Evolutionary conservation across 1,139 yeast species (phyloP).

Genomic region (Arxiozyma slooffiae): DNA sequence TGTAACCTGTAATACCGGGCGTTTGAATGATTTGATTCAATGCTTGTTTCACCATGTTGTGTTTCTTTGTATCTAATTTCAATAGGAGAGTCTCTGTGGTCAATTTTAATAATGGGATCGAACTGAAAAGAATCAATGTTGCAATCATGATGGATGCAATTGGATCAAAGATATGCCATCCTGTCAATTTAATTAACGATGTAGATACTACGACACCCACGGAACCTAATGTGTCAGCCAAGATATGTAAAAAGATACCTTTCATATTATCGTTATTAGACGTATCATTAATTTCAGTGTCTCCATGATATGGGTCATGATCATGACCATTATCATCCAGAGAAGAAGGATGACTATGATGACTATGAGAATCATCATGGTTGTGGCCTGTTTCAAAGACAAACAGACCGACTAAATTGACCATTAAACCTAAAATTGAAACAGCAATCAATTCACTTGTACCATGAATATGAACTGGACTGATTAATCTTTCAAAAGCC

Average conservation of each 20-base stretch:
- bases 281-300: slow-evolving; percentile 23
- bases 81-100: slow-evolving; percentile 69
- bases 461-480: slow-evolving; percentile 68
- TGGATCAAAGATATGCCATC: slow-evolving; percentile 69
- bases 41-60: slow-evolving; percentile 50
- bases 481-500: slow-evolving; percentile 67
- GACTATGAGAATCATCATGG: not conserved
- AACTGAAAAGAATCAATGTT: slow-evolving; percentile 63
- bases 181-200: slow-evolving; percentile 46
- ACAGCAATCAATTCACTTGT: slow-evolving; percentile 84
- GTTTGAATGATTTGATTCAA: slow-evolving; percentile 58
- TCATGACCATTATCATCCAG: not conserved
- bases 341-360: not conserved
- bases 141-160: slow-evolving; percentile 86
- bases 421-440: slow-evolving; percentile 72
- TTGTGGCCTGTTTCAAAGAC: slow-evolving; percentile 59
- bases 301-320: not conserved
- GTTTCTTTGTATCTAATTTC: slow-evolving; percentile 47
- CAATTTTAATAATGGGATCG: slow-evolving; percentile 72
- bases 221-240: slow-evolving; percentile 94
- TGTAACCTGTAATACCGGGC: slow-evolving; percentile 74
- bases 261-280: slow-evolving; percentile 71
- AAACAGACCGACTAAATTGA: slow-evolving; percentile 83
- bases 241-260: slow-evolving; percentile 83
- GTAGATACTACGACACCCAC: slow-evolving; percentile 93